A percentile compares a stretch with the other conserved stretches of the same genome.
Conservation (phyloP, 78 protist genomes). For the Dictyostelium capitatum region DNA sequence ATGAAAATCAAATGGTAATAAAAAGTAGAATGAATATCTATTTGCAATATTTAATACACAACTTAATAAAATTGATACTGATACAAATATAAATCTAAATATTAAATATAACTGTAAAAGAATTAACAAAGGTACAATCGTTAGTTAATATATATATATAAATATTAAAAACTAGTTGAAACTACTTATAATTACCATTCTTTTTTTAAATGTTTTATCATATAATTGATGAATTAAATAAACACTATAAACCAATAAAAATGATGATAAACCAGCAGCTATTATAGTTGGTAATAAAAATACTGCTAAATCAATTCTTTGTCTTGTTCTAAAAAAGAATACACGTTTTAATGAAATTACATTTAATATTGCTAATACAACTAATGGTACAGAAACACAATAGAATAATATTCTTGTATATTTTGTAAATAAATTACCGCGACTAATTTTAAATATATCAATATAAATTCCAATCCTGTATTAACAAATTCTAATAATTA, state of each 20-base stretch:
- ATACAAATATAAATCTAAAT: slow-evolving; percentile 1
- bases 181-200: too few relatives aligned
- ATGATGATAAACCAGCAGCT: neutral
- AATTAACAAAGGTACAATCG: neutral
- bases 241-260: neutral
- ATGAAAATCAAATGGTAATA: slow-evolving; percentile 15
- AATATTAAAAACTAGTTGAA: too few relatives aligned
- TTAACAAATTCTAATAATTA: too few relatives aligned
- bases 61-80: neutral
- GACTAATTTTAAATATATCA: slow-evolving; percentile 1
- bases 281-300: slow-evolving; percentile 4
- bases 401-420: neutral
- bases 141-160: too few relatives aligned
- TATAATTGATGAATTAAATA: neutral
- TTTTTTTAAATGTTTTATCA: neutral
- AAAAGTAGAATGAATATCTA: neutral
- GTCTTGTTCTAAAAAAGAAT: neutral
- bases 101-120: slow-evolving; percentile 6
- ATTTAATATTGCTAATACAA: neutral
- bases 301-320: neutral
- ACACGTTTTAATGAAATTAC: neutral
- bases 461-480: slow-evolving; percentile 30
- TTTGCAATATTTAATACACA: neutral
- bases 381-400: neutral
- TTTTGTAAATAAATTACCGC: slow-evolving; percentile 17